Evolutionary conservation across 2,329 filamentous ascomycete genomes (phyloP).

Genomic region (Arthrobotrys musiformis): DNA sequence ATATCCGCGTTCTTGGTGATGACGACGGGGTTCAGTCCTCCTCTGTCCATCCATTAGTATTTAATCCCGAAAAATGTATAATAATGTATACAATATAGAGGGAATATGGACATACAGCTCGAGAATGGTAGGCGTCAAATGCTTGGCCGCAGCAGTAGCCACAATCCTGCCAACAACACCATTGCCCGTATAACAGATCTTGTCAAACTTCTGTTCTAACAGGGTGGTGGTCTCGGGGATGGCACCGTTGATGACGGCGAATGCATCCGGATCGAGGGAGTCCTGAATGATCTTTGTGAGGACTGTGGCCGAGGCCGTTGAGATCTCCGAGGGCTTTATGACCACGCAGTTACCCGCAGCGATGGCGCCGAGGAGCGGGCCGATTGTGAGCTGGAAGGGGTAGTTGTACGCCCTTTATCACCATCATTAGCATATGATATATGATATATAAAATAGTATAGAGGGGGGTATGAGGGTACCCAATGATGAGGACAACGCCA

Average conservation of each 20-base stretch:
- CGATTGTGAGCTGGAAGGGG: constrained; percentile 81
- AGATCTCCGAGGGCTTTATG: constrained; percentile 88
- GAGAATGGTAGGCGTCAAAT: constrained; percentile 85
- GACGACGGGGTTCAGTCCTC: constrained; percentile 90
- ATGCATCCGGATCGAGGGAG: constrained; percentile 80
- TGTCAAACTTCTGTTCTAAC: constrained; percentile 92
- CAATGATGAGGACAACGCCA: constrained; percentile 84
- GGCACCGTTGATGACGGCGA: constrained; percentile 81
- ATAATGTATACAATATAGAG: not conserved
- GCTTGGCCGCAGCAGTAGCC: constrained; percentile 86
- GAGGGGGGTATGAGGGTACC: constrained; percentile 64
- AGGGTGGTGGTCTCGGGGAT: constrained; percentile 82
- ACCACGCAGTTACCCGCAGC: constrained; percentile 89
- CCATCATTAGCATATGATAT: not conserved
- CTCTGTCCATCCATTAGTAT: constrained; percentile 61
- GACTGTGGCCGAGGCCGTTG: constrained; percentile 79
- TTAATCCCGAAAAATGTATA: no score
- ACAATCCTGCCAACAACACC: constrained; percentile 84
- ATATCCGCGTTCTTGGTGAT: constrained; percentile 85
- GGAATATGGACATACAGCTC: constrained; percentile 70
- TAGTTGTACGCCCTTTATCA: constrained; percentile 82
- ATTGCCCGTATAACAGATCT: constrained; percentile 95
- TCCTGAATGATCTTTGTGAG: constrained; percentile 81
- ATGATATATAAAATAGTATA: not conserved
- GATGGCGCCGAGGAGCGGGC: constrained; percentile 87